Percentiles rank a stretch among this genome's conserved stretches.
These are phyloP conservation scores for Theileria parva DNA, from an alignment of 169 alveolate species.

Conservation along the genomic window DNA sequence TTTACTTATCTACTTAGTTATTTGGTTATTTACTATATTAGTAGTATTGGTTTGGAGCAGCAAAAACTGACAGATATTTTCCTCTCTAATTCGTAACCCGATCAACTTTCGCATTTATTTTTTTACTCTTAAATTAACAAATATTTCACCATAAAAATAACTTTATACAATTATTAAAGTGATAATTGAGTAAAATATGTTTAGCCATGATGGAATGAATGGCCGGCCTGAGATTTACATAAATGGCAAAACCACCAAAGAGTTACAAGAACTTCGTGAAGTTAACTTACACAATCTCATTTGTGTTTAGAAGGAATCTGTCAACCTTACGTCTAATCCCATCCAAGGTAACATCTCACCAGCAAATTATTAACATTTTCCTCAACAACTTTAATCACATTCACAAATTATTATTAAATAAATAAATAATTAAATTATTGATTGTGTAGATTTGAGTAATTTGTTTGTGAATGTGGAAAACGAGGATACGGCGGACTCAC, in stretches of 20 bases:
- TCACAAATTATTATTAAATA: too few species aligned
- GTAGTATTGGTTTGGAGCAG: not conserved
- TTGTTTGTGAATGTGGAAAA: slow-evolving; percentile 46
- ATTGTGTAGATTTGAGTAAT: slow-evolving; percentile 23
- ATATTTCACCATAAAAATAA: too few species aligned
- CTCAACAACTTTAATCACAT: not conserved
- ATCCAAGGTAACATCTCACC: slow-evolving; percentile 40
- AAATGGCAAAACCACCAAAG: slow-evolving; percentile 72
- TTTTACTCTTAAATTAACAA: too few species aligned
- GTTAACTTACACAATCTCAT: not conserved
- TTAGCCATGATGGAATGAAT: slow-evolving; percentile 70
- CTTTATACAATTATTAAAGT: too few species aligned
- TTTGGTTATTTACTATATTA: not conserved
- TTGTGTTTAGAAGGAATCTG: slow-evolving; percentile 30
- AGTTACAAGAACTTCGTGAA: slow-evolving; percentile 66
- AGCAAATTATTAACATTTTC: too few species aligned
- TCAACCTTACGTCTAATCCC: slow-evolving; percentile 20
- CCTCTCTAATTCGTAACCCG: too few species aligned
- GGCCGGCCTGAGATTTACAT: slow-evolving; percentile 75
- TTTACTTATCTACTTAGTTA: too few species aligned
- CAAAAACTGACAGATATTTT: too few species aligned
- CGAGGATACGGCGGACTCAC: slow-evolving; percentile 16
- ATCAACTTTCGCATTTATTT: too few species aligned
- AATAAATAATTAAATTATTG: too few species aligned
- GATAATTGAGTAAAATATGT: too few species aligned